These are phyloP conservation scores for Simplicillium sp. DNA, from an alignment of 2,329 filamentous ascomycete species.

Conservation along the genomic window DNA sequence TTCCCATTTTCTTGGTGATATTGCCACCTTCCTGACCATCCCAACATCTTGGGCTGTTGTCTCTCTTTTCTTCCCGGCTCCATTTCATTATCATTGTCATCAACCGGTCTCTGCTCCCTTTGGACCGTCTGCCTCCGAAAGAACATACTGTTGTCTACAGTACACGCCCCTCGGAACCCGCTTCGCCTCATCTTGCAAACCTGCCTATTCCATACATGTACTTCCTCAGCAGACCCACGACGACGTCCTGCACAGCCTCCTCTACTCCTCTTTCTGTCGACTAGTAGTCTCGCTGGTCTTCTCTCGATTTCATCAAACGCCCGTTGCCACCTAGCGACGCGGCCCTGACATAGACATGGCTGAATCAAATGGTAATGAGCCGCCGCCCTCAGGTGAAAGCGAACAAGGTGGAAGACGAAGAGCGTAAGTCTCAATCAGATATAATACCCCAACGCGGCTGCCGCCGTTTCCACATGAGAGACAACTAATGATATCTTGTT, in stretches of 20 bases:
- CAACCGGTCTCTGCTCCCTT: too few relatives aligned
- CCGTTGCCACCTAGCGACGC: neutral
- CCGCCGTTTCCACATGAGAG: neutral
- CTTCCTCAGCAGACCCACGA: too few relatives aligned
- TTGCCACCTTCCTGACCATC: neutral
- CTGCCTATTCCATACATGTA: too few relatives aligned
- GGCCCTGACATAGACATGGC: conserved; percentile 9
- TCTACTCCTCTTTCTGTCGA: neutral
- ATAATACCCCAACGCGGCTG: neutral
- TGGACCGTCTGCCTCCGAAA: too few relatives aligned
- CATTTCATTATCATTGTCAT: too few relatives aligned
- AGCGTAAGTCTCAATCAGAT: conserved; percentile 23
- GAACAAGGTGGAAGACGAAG: conserved; percentile 17
- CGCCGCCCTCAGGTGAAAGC: conserved; percentile 6
- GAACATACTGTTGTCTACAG: too few relatives aligned
- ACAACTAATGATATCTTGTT: conserved; percentile 6
- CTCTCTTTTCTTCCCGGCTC: too few relatives aligned
- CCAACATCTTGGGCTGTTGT: too few relatives aligned
- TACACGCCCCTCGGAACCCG: too few relatives aligned
- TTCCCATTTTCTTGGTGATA: neutral
- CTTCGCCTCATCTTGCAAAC: too few relatives aligned
- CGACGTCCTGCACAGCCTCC: too few relatives aligned
- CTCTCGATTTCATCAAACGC: neutral
- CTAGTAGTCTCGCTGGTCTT: neutral
- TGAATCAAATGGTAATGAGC: conserved; percentile 11